Conservation (phyloP, 139 green algal species). For the Coccomyxa sp. region DNA sequence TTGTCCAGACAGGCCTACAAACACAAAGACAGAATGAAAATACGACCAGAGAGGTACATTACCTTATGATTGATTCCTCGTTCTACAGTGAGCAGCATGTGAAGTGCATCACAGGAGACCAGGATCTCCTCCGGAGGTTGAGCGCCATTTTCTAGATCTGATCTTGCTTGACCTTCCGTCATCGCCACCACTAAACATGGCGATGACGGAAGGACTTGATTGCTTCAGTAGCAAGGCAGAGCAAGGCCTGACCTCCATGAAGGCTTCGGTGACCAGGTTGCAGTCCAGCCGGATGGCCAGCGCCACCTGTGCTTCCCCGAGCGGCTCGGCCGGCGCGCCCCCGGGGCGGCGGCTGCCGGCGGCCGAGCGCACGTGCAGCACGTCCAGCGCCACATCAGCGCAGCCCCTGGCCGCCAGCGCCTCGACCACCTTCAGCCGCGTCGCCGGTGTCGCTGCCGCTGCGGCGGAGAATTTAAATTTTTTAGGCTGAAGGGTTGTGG, state of each 20-base stretch:
- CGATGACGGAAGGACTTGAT: too few relatives aligned
- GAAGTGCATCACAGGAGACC: too few relatives aligned
- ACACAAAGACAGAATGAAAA: not conserved
- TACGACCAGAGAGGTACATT: too few relatives aligned
- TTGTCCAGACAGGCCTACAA: not conserved
- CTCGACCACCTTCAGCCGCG: slow-evolving; percentile 20
- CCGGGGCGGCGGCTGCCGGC: not conserved
- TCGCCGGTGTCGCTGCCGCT: not conserved
- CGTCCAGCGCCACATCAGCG: slow-evolving; percentile 33
- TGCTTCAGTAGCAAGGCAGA: not conserved
- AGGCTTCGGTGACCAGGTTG: slow-evolving; percentile 31
- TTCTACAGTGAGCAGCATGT: not conserved
- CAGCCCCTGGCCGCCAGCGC: slow-evolving; percentile 20
- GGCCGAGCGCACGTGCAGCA: slow-evolving; percentile 27
- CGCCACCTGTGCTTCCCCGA: slow-evolving; percentile 16
- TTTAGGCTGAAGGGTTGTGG: not conserved
- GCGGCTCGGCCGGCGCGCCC: not conserved
- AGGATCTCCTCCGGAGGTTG: too few relatives aligned
- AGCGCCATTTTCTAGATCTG: too few relatives aligned
- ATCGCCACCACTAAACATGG: too few relatives aligned
- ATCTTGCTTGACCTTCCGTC: too few relatives aligned
- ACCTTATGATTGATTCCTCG: not conserved
- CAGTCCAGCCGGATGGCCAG: slow-evolving; percentile 20
- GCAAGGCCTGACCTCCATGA: slow-evolving; percentile 16
- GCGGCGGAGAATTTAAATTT: not conserved